A percentile compares a stretch with the other conserved stretches of the same genome.
Conservation (phyloP, 495 filamentous ascomycete species). For the Tricharina praecox region DNA sequence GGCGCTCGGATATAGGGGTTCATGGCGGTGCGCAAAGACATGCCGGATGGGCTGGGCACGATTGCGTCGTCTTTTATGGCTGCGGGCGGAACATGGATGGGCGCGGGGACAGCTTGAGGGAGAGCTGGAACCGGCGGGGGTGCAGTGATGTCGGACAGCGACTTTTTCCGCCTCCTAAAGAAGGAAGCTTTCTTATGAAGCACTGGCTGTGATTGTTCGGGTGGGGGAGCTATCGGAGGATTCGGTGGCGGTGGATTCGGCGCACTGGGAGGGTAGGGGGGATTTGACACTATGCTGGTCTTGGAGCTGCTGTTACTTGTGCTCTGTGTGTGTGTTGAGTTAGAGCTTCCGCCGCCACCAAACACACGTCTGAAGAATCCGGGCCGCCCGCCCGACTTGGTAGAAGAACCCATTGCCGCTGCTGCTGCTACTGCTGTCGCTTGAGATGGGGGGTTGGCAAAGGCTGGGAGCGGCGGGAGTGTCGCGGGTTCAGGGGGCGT, state of each 20-base stretch:
- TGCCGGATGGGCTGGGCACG: constrained; percentile 59
- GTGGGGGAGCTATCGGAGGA: constrained; percentile 10
- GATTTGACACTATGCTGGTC: too few relatives aligned
- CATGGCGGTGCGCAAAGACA: constrained; percentile 80
- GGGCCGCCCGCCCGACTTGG: constrained; percentile 45
- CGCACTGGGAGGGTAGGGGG: neutral
- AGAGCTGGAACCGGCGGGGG: constrained; percentile 35
- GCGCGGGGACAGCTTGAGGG: constrained; percentile 30
- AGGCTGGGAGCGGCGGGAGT: constrained; percentile 28
- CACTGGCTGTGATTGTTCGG: constrained; percentile 35
- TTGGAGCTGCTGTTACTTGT: constrained; percentile 1
- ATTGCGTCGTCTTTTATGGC: constrained; percentile 28
- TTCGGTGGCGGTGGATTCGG: constrained; percentile 6
- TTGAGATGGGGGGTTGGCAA: constrained; percentile 21
- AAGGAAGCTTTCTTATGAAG: constrained; percentile 74
- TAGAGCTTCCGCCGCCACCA: constrained; percentile 30
- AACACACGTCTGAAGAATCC: constrained; percentile 92
- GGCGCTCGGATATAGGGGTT: constrained; percentile 50
- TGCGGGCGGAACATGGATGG: constrained; percentile 19
- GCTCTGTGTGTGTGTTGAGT: constrained; percentile 14
- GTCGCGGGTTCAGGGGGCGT: constrained; percentile 22
- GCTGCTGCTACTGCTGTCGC: constrained; percentile 4
- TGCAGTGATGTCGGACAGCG: constrained; percentile 40
- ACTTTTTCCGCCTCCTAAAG: constrained; percentile 86
- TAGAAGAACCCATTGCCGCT: constrained; percentile 2